Evolutionary conservation across 2,329 filamentous ascomycete genomes (phyloP).

Genomic region (Hypoxylon sp.): DNA sequence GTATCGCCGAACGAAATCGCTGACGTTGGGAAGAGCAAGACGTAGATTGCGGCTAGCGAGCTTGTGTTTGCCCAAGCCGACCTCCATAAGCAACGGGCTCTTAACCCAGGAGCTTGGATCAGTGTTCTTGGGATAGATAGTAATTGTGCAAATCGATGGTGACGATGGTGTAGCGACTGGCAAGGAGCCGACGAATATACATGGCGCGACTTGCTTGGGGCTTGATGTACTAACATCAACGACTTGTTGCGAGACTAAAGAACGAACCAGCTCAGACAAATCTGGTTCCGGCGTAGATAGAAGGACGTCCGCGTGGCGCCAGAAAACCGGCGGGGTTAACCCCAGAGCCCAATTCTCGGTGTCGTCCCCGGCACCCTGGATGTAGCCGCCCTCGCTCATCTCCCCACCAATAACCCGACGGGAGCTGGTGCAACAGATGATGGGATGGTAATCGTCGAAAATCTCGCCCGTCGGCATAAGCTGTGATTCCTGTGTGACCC

Average conservation of each 20-base stretch:
- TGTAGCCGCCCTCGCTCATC: constrained; percentile 79
- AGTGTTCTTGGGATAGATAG: constrained; percentile 60
- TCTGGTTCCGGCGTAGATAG: constrained; percentile 76
- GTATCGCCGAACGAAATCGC: constrained; percentile 64
- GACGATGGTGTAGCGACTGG: constrained; percentile 30
- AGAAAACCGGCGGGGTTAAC: constrained; percentile 83
- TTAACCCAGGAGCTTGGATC: constrained; percentile 59
- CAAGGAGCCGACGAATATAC: constrained; percentile 49
- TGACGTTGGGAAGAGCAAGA: constrained; percentile 73
- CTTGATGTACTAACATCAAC: constrained; percentile 12
- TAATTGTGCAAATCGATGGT: constrained; percentile 56
- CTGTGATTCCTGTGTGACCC: constrained; percentile 79
- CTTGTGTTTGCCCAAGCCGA: constrained; percentile 80
- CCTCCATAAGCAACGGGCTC: constrained; percentile 59
- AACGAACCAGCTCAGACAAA: constrained; percentile 63
- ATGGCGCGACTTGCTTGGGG: constrained; percentile 54
- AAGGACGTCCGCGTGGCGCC: constrained; percentile 74
- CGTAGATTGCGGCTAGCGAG: constrained; percentile 87
- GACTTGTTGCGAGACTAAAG: constrained; percentile 54
- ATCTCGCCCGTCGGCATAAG: constrained; percentile 57
- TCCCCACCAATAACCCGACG: constrained; percentile 77
- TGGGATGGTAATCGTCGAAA: constrained; percentile 73
- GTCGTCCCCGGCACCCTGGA: constrained; percentile 96
- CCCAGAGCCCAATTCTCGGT: constrained; percentile 92
- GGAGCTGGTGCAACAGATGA: constrained; percentile 90